Base-by-base conservation (phyloP, 441 rosid species). In the Brassica hybrid region DNA sequence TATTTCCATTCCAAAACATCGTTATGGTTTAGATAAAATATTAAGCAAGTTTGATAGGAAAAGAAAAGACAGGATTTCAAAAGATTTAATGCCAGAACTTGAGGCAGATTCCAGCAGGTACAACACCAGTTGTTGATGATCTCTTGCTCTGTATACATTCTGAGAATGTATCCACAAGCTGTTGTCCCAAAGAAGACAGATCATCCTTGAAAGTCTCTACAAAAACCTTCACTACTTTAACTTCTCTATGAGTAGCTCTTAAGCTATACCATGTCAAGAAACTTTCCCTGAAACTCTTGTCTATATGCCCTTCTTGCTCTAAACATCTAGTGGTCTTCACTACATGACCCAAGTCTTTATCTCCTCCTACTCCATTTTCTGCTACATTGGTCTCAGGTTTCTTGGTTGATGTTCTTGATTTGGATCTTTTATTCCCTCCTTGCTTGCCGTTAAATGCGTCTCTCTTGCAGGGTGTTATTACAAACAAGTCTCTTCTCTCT, bases 181-280 rank as follows among this genome's bases (percentile, higher is more conserved):
- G 99, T 86, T 89, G 91, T 6, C 97, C 97, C 34, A 96, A 90
- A 65, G 98, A 85, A 17, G 88, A 88, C 1, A 86, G 91, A 82
- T 96, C 99, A 25, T 86, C 91, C 25, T 74, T 83, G 61, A 96
- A 92, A 1, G 86, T 88, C 75, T 94, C 89, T 0, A 94, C 87
- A 75, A 88, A 94, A 50, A 89, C 84, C 86, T 96, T 96, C 75
- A 96, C 97, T 19, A 94, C 73, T 84, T 89, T 83, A 6, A 86
- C 81, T 87, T 94, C 98, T 75, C 87, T 88, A 36, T 86, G 76
- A 64, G 89, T 90, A 62, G 99, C 97, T 81, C 94, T 86, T 80
- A 94, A 82, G 87, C 97, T 89, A 76, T 91, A 96, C 99, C 99
- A 96, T 21, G 98, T 91, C 80, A 96, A 83, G 82, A 96, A 94